These are phyloP conservation scores for Pythium diclinum DNA, from an alignment of 352 stramenopile genomes.

Conservation along the genomic window DNA sequence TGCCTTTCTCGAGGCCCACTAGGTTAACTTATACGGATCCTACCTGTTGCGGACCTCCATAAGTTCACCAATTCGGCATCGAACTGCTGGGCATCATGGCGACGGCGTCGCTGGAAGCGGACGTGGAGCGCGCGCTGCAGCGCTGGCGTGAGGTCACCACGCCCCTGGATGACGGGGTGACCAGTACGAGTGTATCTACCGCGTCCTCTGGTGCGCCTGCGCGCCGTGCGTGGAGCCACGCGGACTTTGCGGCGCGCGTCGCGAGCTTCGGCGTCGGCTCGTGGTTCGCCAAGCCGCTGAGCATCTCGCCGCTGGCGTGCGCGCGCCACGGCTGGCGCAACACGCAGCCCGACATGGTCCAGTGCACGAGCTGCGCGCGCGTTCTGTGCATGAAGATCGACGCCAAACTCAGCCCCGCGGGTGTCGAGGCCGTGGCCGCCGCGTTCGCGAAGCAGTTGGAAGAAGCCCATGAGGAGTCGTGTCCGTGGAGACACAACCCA, in stretches of 20 bases:
- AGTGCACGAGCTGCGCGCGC: slow-evolving; percentile 41
- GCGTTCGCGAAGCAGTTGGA: slow-evolving; percentile 44
- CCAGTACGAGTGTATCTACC: neutral
- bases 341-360: slow-evolving; percentile 39
- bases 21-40: neutral
- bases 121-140: slow-evolving; percentile 18
- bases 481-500: slow-evolving; percentile 59
- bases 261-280: slow-evolving; percentile 49
- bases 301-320: slow-evolving; percentile 44
- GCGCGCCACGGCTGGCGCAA: slow-evolving; percentile 58
- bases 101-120: neutral
- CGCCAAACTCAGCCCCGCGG: slow-evolving; percentile 39
- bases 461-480: slow-evolving; percentile 39
- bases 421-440: slow-evolving; percentile 34
- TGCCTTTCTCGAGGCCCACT: neutral
- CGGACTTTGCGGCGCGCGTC: slow-evolving; percentile 47
- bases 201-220: neutral
- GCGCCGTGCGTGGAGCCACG: slow-evolving; percentile 49
- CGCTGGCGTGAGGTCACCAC: slow-evolving; percentile 28
- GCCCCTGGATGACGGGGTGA: slow-evolving; percentile 13
- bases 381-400: slow-evolving; percentile 58
- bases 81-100: no score
- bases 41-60: neutral
- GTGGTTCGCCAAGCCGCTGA: slow-evolving; percentile 62
- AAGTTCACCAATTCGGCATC: slow-evolving; percentile 11